Conservation (phyloP, 2,329 filamentous ascomycete genomes). For the Xylaria sp. region DNA sequence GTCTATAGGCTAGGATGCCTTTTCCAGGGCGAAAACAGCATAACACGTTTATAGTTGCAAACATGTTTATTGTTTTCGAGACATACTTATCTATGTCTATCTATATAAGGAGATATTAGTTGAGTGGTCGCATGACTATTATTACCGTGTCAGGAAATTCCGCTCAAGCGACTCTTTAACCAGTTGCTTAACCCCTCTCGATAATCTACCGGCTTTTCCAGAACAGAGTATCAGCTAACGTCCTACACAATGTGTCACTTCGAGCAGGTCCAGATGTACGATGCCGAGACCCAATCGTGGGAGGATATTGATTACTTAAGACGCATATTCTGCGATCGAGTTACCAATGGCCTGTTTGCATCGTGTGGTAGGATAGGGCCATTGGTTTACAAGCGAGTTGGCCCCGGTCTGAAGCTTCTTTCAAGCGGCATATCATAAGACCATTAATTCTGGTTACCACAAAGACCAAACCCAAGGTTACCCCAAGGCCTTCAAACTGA, state of each 20-base stretch:
- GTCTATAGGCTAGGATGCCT: background rate
- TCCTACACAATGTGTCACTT: constrained; percentile 10
- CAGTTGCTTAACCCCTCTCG: background rate
- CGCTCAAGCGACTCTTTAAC: background rate
- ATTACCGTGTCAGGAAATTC: background rate
- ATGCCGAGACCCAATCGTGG: background rate
- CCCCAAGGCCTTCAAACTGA: too few relatives aligned
- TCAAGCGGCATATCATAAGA: too few relatives aligned
- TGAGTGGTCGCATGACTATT: background rate
- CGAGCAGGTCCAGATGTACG: background rate
- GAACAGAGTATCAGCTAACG: background rate
- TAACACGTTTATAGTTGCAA: background rate
- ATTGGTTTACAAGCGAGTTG: background rate
- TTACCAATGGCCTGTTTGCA: background rate
- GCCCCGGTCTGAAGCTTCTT: background rate
- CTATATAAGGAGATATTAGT: background rate
- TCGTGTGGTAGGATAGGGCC: background rate
- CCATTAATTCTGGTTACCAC: too few relatives aligned
- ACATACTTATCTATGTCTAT: background rate
- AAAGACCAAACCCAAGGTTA: too few relatives aligned
- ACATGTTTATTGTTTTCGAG: background rate
- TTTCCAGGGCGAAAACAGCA: background rate
- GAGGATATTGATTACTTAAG: background rate
- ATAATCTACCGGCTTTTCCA: background rate
- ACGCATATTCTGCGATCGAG: background rate